Percentiles rank a stretch among this genome's conserved stretches.
Conservation (phyloP, 2,329 filamentous ascomycete species). For the Claviceps humidiphila region DNA sequence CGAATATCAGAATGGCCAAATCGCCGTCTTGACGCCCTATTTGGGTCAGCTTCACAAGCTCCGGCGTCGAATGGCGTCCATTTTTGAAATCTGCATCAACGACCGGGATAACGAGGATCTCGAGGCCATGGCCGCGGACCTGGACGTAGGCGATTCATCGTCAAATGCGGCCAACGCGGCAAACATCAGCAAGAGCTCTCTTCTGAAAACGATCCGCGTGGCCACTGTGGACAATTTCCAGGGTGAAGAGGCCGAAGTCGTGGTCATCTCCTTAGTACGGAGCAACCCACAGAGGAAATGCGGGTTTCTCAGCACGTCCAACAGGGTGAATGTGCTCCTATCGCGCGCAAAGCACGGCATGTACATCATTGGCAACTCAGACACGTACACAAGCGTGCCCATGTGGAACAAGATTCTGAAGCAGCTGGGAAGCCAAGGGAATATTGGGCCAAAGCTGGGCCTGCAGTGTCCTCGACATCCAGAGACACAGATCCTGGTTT, state of each 20-base stretch:
- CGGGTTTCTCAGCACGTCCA: constrained; percentile 53
- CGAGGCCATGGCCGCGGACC: neutral
- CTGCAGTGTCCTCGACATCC: constrained; percentile 50
- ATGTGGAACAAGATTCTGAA: constrained; percentile 52
- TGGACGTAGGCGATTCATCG: neutral
- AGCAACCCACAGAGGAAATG: constrained; percentile 46
- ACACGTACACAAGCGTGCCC: constrained; percentile 38
- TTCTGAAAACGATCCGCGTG: constrained; percentile 36
- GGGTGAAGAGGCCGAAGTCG: constrained; percentile 60
- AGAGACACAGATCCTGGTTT: constrained; percentile 34
- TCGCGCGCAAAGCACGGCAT: constrained; percentile 56
- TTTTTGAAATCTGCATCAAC: constrained; percentile 49
- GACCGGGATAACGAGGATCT: constrained; percentile 41
- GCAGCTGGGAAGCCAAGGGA: constrained; percentile 31
- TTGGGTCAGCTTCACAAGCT: constrained; percentile 42
- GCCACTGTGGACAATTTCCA: constrained; percentile 68
- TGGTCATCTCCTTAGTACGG: constrained; percentile 57
- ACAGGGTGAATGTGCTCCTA: constrained; percentile 57
- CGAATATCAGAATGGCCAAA: constrained; percentile 42
- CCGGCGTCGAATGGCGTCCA: constrained; percentile 26
- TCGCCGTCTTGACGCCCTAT: constrained; percentile 59
- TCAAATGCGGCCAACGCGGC: neutral
- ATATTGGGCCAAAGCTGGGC: constrained; percentile 36
- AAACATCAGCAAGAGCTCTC: constrained; percentile 10
- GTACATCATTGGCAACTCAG: constrained; percentile 55